These are phyloP conservation scores for Calvatia gigantea DNA, from an alignment of 768 basidiomycete species.

Conservation along the genomic window DNA sequence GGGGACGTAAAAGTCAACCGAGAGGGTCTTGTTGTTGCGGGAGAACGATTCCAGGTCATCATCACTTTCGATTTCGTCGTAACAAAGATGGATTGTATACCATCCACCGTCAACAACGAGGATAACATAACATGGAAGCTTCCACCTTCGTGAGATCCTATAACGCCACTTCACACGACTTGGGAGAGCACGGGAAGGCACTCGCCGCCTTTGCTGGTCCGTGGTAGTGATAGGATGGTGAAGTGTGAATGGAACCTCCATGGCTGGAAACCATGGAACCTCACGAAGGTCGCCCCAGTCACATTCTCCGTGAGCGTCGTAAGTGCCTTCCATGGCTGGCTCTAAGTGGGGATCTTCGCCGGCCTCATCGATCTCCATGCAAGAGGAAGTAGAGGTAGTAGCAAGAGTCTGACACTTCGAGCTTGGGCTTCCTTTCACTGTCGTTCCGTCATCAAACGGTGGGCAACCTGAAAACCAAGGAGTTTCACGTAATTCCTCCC, in stretches of 20 bases:
- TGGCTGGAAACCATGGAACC: conserved; percentile 1
- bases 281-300: background rate
- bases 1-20: conserved; percentile 2
- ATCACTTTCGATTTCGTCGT: background rate
- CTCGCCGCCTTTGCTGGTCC: background rate
- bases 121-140: background rate
- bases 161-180: background rate
- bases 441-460: background rate
- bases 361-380: background rate
- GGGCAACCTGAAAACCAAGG: background rate
- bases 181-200: background rate
- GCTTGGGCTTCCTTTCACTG: background rate
- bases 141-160: background rate
- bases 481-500: background rate
- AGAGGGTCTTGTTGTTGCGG: background rate
- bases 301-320: background rate
- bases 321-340: background rate
- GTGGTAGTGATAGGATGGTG: too few species aligned
- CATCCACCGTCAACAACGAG: conserved; percentile 3
- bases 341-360: background rate
- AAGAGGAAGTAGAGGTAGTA: background rate
- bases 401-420: background rate
- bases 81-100: conserved; percentile 1
- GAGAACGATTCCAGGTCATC: background rate
- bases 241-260: background rate